Base-by-base conservation (phyloP, 148 eudicot species). In the Silene uniflora region DNA sequence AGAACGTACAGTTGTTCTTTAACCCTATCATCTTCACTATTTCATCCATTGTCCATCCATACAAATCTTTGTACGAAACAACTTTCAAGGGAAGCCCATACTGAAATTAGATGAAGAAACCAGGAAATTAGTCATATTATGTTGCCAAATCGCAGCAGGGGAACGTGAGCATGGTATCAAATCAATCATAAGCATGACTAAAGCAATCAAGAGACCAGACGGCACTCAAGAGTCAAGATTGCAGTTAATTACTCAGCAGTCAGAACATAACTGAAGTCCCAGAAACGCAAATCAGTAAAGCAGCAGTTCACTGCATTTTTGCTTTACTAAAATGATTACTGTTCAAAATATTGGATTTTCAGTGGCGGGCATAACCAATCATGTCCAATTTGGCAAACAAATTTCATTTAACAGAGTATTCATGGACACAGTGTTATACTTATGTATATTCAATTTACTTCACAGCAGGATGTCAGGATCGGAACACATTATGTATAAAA, bases 1-100 rank as follows among this genome's bases (percentile, higher is more conserved):
- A 95, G 79, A 95, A 95, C 14, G 99, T 95, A 82, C 99, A 95
- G 76, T 95, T 94, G 83, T 94, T 95, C 87, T 95, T 95, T 60
- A 95, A 82, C 58, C 99, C 99, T 68, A 95, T 95, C 81, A 91
- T 84, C 85, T 95, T 95, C 83, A 95, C 99, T 72, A 95, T 95
- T 73, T 92, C 99, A 75, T 95, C 99, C 99, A 95, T 95, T 18
- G 99, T 95, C 99, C 99, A 95, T 73, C 99, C 99, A 76, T 95
- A 95, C 75, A 95, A 81, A 47, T 95, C 97, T 82, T 95, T 95
- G 83, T 95, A 95, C 11, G 97, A 95, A 39, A 95, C 99, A 69
- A 95, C 96, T 86, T 92, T 95, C 56, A 95, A 88, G 47, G 96
- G 99, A 80, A 95, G 79, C 63, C 99, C 99, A 78, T 92, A 95